Evolutionary conservation across 495 filamentous ascomycete genomes (phyloP).

Genomic region (Venustampulla echinocandica): DNA sequence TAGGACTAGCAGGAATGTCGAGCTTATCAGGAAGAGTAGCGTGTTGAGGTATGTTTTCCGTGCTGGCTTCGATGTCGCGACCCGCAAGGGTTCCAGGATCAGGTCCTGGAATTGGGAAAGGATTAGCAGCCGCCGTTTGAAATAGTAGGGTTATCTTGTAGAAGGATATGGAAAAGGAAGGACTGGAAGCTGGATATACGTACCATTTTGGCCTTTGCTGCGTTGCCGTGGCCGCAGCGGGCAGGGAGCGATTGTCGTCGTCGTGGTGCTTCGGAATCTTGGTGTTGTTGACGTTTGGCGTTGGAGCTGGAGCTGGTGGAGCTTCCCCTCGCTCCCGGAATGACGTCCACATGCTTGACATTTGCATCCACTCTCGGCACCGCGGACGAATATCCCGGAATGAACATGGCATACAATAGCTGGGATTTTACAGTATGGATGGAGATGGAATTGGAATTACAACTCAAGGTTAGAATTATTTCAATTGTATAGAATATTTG

Average conservation of each 20-base stretch:
- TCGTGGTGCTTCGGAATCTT: background rate
- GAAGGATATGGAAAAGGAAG: background rate
- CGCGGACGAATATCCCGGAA: too few species aligned
- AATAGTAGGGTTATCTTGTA: background rate
- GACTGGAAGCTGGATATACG: background rate
- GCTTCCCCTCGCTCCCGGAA: too few species aligned
- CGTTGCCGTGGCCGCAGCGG: slow-evolving; percentile 4
- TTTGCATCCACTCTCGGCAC: too few species aligned
- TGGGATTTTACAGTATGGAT: too few species aligned
- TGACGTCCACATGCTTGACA: too few species aligned
- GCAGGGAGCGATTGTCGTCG: slow-evolving; percentile 1
- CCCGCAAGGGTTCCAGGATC: slow-evolving; percentile 37
- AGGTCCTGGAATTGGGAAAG: slow-evolving; percentile 14
- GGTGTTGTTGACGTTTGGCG: background rate
- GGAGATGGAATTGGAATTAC: too few species aligned
- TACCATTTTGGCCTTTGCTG: slow-evolving; percentile 3
- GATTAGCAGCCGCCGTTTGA: background rate
- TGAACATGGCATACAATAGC: too few species aligned
- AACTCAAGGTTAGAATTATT: too few species aligned
- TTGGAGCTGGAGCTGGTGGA: too few species aligned
- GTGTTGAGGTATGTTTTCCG: slow-evolving; percentile 64
- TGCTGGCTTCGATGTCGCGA: slow-evolving; percentile 56
- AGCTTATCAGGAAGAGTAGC: slow-evolving; percentile 51
- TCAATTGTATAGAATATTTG: too few species aligned
- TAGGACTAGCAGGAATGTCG: slow-evolving; percentile 49